Base-by-base conservation (phyloP, 176 grass and related monocot genomes). In the Eremochloa ophiuroides region DNA sequence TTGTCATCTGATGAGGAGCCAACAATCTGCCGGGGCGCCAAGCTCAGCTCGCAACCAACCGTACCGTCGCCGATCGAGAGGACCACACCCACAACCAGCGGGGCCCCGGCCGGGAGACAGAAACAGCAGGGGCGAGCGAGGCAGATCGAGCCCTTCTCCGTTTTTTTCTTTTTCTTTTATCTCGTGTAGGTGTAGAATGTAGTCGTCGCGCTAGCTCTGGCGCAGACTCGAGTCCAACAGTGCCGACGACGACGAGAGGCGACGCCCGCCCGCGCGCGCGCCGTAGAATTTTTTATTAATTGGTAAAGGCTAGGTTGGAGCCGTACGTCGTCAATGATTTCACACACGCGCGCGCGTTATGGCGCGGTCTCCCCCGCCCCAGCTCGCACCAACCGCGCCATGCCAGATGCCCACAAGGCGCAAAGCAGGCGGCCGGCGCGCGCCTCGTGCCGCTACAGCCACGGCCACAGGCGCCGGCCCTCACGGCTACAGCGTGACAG, bases 1-100 rank as follows among this genome's bases (percentile, higher is more conserved):
- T 82, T 89, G 78, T 85, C 88, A 66, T 89, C 73, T 55, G 78
- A 89, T 85, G 58, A 67, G 87, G 58, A 67, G 87, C 37, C 18
- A 85, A 82, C 83, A 89, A 85, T 85, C 78, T 47, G 59, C 87
- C 77, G 83, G 42, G 83, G 35, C 37, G 83, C 83, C 78, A 77
- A 85, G 82, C 82, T 82, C 81, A 85, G 82, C 82, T 82, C 81
- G 65, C 83, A 55, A 63, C 39, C 59, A 80, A 72, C 71, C 40
- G 41, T 9, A n/a, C n/a, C n/a, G 8, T 12, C 41, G 25, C 13
- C 69, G 69, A 71, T 29, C 23, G 3, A 47, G 8, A 75, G 69
- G 81, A 79, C 34, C 1, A 17, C 40, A 14, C 18, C 72, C 17
- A 51, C 66, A 77, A 4, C 12, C 33, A 55, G 44, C 63, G 1